These are phyloP conservation scores for Diaporthe aspalathi DNA, from an alignment of 2,329 filamentous ascomycete species.

Conservation along the genomic window DNA sequence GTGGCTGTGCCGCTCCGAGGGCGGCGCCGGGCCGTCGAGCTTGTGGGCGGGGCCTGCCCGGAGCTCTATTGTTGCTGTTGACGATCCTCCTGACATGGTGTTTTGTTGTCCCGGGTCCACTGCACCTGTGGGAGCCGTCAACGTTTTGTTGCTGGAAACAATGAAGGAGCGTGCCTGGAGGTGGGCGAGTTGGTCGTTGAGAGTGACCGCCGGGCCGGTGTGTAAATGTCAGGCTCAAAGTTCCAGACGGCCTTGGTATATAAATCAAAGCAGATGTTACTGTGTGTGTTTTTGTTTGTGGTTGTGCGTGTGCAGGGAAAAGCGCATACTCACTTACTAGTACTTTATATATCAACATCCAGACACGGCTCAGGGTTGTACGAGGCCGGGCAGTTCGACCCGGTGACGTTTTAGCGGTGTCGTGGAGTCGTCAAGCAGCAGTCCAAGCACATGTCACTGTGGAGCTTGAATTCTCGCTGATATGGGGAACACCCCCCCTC, in stretches of 20 bases:
- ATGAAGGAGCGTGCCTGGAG: no score
- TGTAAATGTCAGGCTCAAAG: neutral
- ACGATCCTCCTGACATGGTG: slow-evolving; percentile 30
- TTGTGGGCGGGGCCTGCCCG: slow-evolving; percentile 6
- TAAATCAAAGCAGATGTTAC: neutral
- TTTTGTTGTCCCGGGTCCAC: no score
- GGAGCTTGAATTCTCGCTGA: slow-evolving; percentile 13
- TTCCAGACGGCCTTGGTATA: neutral
- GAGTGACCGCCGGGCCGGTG: no score
- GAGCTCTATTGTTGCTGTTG: slow-evolving; percentile 32
- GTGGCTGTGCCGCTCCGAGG: neutral
- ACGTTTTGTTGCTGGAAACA: no score
- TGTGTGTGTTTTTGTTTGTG: neutral
- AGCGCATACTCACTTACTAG: neutral
- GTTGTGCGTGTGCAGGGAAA: neutral
- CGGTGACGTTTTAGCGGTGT: slow-evolving; percentile 3
- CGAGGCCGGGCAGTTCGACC: neutral
- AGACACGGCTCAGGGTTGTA: no score
- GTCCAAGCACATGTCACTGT: neutral
- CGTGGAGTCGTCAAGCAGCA: neutral
- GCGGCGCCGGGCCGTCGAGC: neutral
- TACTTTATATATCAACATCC: neutral
- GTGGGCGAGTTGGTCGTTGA: no score
- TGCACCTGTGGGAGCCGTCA: no score
- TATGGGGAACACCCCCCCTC: neutral